Evolutionary conservation across 805 yeast species (phyloP).

Genomic region (Cyberlindnera misumaiensis): DNA sequence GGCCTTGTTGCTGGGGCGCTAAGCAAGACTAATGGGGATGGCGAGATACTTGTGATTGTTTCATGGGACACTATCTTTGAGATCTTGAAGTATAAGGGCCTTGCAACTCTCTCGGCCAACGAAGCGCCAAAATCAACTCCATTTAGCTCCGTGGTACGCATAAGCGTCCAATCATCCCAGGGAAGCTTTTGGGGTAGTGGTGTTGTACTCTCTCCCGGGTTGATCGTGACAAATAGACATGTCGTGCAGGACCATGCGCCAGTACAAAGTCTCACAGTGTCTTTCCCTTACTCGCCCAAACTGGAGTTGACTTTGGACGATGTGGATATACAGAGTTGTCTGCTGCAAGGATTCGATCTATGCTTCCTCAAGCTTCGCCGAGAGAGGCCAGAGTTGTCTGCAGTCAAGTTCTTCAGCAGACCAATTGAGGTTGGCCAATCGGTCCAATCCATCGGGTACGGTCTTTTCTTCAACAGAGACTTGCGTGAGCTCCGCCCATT

Average conservation of each 20-base stretch:
- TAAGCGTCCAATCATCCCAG: constrained; percentile 12
- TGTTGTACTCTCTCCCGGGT: constrained; percentile 10
- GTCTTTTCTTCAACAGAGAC: constrained; percentile 14
- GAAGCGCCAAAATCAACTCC: not conserved
- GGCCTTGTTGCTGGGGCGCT: constrained; percentile 21
- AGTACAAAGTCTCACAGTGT: too few relatives aligned
- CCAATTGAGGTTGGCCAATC: constrained; percentile 12
- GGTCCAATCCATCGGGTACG: constrained; percentile 22
- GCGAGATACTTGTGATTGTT: constrained; percentile 18
- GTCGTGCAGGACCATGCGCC: constrained; percentile 16
- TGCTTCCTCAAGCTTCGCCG: constrained; percentile 16
- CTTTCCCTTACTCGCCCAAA: too few relatives aligned
- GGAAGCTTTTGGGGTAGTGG: constrained; percentile 26
- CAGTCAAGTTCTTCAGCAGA: constrained; percentile 8
- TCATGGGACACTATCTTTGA: constrained; percentile 21
- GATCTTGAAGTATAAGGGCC: constrained; percentile 6
- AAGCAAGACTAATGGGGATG: constrained; percentile 23
- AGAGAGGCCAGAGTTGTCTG: constrained; percentile 4
- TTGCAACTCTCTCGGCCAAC: not conserved
- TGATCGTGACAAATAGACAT: constrained; percentile 22
- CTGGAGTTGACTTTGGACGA: constrained; percentile 2
- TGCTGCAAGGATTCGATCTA: constrained; percentile 22
- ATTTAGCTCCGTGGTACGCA: constrained; percentile 16
- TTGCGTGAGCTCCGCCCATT: constrained; percentile 12
- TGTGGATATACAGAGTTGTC: constrained; percentile 10